Base-by-base conservation (phyloP, 2,329 filamentous ascomycete species). In the Clonostachys rhizophaga region DNA sequence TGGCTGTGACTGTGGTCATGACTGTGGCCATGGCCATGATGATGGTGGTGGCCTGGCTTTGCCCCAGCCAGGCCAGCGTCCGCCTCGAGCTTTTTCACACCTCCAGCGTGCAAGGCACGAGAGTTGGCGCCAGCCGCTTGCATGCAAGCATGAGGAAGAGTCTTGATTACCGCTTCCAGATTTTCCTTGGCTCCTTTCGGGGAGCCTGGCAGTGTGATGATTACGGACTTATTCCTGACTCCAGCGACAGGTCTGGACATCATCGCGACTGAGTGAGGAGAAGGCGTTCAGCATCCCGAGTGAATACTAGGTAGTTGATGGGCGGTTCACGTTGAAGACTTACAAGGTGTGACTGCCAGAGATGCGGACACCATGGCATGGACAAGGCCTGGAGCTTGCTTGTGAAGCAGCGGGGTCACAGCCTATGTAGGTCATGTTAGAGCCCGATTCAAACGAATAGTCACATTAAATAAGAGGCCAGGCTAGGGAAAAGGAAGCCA, bases 151-250 rank as follows among this genome's bases (percentile, higher is more conserved):
- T 99, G 94, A 0, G 92, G 91, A 6, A 99, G 70, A n/a, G 92
- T 83, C 61, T 91, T 95, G 51, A 99, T 72, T 7, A 99, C 76
- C 2, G 91, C 85, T 59, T 94, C 84, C 0, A 99, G 78, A 60
- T 97, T 99, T 70, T 99, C 94, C 59, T 84, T 89, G 9, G 94
- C 94, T 2, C 91, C 94, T 64, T 97, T 97, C 1, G 94, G 94
- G 0, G 92, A 97, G 2, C 94, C 94, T 0, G 94, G 94, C 5
- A 99, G 72, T 0, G 94, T 99, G 51, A 96, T 70, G 20, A 99
- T 87, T 45, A 99, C 67, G 1, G 89, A 86, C 50, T 83, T 83
- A 52, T 92, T 85, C 34, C 94, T 78, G 4, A 95, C 84, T 4
- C 94, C 94, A 18, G 94, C 94, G 12, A 95, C 88, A 5, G 94